Evolutionary conservation across 192 early-diverging fungal species (phyloP).

Genomic region (Geranomyces michiganensis): DNA sequence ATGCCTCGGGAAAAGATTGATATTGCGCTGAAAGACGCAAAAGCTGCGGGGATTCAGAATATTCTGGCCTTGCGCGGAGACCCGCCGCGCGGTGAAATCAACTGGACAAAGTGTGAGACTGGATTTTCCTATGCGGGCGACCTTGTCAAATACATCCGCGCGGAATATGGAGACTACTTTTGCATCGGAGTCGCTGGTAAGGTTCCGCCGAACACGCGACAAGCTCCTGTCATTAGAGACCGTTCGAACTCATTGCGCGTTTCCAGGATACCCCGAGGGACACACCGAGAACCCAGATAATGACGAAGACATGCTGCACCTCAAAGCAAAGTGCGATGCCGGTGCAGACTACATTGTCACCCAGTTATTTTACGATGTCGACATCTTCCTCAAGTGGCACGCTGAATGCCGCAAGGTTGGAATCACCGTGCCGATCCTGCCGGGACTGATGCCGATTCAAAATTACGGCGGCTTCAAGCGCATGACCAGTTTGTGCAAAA

Average conservation of each 20-base stretch:
- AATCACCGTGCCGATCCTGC: slow-evolving; percentile 72
- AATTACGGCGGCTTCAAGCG: slow-evolving; percentile 90
- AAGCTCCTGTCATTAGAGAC: neutral
- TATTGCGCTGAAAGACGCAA: slow-evolving; percentile 79
- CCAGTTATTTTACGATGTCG: slow-evolving; percentile 94
- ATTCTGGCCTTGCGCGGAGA: slow-evolving; percentile 96
- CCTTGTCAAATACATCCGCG: slow-evolving; percentile 87
- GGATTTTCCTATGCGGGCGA: slow-evolving; percentile 88
- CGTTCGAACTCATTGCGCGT: neutral
- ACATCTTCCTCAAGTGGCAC: slow-evolving; percentile 83
- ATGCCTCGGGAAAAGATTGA: slow-evolving; percentile 91
- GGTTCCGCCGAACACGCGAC: neutral
- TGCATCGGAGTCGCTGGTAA: slow-evolving; percentile 91
- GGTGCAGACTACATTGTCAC: slow-evolving; percentile 94
- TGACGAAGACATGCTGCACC: slow-evolving; percentile 76
- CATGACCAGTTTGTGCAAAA: slow-evolving; percentile 87
- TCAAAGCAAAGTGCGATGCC: slow-evolving; percentile 89
- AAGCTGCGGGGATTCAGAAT: slow-evolving; percentile 92
- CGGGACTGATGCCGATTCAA: slow-evolving; percentile 97
- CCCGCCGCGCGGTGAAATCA: slow-evolving; percentile 79
- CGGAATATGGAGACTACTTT: slow-evolving; percentile 91
- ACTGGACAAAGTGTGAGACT: slow-evolving; percentile 81
- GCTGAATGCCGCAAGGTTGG: slow-evolving; percentile 74
- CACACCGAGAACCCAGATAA: slow-evolving; percentile 75
- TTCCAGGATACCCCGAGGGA: slow-evolving; percentile 82